phyloP scores from a whole-genome alignment of 306 rosid genomes.

The Oemleria cerasiformis region DNA sequence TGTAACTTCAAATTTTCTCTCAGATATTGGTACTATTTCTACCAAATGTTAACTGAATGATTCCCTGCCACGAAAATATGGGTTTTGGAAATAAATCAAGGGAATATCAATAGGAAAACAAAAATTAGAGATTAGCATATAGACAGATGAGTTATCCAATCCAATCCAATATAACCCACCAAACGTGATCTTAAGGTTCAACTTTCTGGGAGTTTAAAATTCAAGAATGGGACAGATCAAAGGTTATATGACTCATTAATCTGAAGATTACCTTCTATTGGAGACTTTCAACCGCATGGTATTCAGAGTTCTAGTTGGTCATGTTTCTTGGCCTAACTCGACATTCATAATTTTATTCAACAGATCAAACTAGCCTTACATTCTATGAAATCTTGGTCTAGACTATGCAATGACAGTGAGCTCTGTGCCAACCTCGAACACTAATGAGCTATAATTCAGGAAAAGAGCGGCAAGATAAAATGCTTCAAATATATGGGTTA shows the following conservation, averaged over 20 bases:
- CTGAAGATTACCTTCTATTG: slow-evolving; percentile 2
- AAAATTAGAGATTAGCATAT: no score
- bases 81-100: neutral
- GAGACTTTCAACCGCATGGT: neutral
- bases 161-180: no score
- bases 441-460: neutral
- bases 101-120: no score
- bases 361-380: neutral
- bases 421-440: neutral
- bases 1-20: neutral
- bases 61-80: neutral
- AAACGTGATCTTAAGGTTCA: neutral
- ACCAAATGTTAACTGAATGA: neutral
- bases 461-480: neutral
- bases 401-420: neutral
- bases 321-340: neutral
- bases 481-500: neutral
- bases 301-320: neutral
- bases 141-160: no score
- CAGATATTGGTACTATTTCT: neutral
- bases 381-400: neutral
- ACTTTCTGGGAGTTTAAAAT: neutral
- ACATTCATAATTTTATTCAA: neutral
- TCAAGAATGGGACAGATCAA: no score
- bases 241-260: neutral